phyloP scores from a whole-genome alignment of 2,329 filamentous ascomycete species.

The Venturia effusa region DNA sequence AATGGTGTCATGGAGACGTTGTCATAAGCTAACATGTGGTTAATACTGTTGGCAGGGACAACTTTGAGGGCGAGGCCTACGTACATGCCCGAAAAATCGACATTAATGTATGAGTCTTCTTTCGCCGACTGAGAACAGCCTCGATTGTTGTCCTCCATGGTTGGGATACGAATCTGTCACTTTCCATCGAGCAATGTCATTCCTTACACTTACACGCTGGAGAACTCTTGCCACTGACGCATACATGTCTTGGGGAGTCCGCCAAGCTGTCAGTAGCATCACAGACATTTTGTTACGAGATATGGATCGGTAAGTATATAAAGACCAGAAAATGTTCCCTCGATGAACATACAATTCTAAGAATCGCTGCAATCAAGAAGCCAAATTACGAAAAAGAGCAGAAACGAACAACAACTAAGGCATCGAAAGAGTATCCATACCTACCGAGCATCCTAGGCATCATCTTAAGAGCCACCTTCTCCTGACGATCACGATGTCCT shows the following conservation, averaged over 20 bases:
- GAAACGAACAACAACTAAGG: background rate
- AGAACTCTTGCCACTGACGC: background rate
- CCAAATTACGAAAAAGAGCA: background rate
- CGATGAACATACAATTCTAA: background rate
- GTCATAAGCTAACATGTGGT: no score
- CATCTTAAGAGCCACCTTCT: background rate
- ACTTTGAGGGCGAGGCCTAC: no score
- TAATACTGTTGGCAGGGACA: background rate
- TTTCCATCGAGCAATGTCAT: no score
- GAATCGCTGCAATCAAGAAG: background rate
- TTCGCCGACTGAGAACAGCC: background rate
- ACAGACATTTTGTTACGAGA: background rate
- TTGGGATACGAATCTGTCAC: no score
- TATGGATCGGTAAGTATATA: background rate
- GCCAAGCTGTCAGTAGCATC: background rate
- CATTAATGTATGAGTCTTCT: background rate
- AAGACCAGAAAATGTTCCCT: background rate
- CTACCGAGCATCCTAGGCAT: background rate
- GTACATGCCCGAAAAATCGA: background rate
- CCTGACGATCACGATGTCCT: background rate
- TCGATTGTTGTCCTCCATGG: no score
- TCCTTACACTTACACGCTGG: background rate
- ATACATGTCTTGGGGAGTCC: background rate
- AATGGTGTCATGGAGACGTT: no score
- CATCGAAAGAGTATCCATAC: background rate